phyloP scores from a whole-genome alignment of 805 yeast species.

The Myxozyma monticola region DNA sequence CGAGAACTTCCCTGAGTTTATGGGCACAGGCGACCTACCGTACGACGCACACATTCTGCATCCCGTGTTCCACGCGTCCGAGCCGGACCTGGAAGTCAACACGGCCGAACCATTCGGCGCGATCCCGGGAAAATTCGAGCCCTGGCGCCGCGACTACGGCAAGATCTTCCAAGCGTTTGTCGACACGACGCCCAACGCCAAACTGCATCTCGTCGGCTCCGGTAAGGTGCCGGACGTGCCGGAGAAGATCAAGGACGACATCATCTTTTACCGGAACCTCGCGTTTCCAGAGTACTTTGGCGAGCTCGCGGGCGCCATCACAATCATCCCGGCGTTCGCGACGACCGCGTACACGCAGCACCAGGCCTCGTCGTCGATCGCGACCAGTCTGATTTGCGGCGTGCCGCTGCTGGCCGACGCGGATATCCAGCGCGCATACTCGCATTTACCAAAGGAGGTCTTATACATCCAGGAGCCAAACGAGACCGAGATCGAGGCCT shows the following conservation, averaged over 20 bases:
- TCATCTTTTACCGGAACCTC: slow-evolving; percentile 16
- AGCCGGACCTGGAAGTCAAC: neutral
- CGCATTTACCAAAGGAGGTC: slow-evolving; percentile 25
- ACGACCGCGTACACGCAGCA: slow-evolving; percentile 7
- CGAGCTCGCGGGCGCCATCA: slow-evolving; percentile 17
- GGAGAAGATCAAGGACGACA: slow-evolving; percentile 4
- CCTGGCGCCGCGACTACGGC: slow-evolving; percentile 27
- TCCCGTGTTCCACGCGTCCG: slow-evolving; percentile 21
- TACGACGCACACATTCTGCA: slow-evolving; percentile 22
- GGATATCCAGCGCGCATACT: slow-evolving; percentile 17
- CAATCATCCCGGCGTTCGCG: slow-evolving; percentile 27
- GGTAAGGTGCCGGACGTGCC: slow-evolving; percentile 19
- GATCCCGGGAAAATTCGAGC: slow-evolving; percentile 31
- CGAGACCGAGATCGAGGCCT: slow-evolving; percentile 28
- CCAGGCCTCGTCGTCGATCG: slow-evolving; percentile 30
- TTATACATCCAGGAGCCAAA: slow-evolving; percentile 25
- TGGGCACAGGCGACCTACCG: slow-evolving; percentile 14
- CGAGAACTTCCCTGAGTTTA: slow-evolving; percentile 21
- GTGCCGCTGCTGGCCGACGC: slow-evolving; percentile 24
- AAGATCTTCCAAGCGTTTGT: slow-evolving; percentile 23
- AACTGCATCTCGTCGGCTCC: slow-evolving; percentile 27
- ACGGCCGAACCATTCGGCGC: slow-evolving; percentile 23
- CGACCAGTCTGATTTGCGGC: slow-evolving; percentile 24
- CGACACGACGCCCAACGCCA: slow-evolving; percentile 8
- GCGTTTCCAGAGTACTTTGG: slow-evolving; percentile 24